A percentile compares a stretch with the other conserved stretches of the same genome.
phyloP scores from a whole-genome alignment of 257 asterid genomes.

The Solanum medicagineum region DNA sequence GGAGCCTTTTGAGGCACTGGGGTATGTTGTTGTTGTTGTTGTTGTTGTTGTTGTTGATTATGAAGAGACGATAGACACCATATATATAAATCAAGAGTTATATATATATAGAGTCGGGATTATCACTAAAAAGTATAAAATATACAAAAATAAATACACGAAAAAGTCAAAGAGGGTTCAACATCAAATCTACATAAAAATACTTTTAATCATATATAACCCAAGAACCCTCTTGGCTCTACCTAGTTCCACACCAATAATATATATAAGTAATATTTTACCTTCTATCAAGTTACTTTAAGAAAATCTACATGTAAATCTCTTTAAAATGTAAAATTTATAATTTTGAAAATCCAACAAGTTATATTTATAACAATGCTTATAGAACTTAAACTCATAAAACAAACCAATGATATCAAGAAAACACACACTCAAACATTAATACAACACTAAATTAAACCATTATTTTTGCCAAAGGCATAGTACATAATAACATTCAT shows the following conservation, averaged over 20 bases:
- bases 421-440: not conserved
- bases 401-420: not conserved
- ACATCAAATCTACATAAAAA: too few relatives aligned
- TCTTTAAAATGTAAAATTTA: not conserved
- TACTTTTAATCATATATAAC: too few relatives aligned
- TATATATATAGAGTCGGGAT: too few relatives aligned
- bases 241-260: not conserved
- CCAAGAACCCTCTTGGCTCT: too few relatives aligned
- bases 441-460: not conserved
- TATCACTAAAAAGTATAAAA: too few relatives aligned
- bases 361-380: not conserved
- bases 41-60: too few relatives aligned
- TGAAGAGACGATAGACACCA: not conserved
- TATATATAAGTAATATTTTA: not conserved
- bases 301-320: not conserved
- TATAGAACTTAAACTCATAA: not conserved
- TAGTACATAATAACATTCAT: not conserved
- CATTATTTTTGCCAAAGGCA: not conserved
- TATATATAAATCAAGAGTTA: not conserved
- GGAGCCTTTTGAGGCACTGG: too few relatives aligned
- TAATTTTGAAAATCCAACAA: not conserved
- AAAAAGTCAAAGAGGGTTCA: too few relatives aligned
- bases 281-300: not conserved
- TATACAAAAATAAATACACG: too few relatives aligned
- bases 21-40: too few relatives aligned